A percentile compares a stretch with the other conserved stretches of the same genome.
phyloP scores from a whole-genome alignment of 129 eudicot species.

The Lactuca saligna region DNA sequence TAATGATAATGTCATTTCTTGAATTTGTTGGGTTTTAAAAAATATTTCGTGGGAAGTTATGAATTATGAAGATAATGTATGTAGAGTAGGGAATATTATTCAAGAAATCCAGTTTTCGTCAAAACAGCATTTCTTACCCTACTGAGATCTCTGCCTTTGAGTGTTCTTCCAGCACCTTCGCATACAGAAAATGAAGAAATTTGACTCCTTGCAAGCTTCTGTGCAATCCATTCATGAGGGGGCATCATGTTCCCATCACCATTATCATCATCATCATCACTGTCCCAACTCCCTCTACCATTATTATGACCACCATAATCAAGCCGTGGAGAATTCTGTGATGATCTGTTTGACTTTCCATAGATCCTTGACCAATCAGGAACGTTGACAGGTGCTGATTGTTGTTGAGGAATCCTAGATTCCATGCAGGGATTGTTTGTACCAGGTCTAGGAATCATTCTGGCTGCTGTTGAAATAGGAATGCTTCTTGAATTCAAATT shows the following conservation, averaged over 20 bases:
- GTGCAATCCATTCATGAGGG: constrained; percentile 88
- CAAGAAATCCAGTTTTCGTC: constrained; percentile 58
- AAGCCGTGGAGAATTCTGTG: constrained; percentile 36
- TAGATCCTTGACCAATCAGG: constrained; percentile 92
- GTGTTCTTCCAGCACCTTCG: constrained; percentile 94
- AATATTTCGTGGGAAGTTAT: neutral
- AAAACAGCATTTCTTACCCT: constrained; percentile 73
- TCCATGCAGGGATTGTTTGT: constrained; percentile 28
- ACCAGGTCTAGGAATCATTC: constrained; percentile 56
- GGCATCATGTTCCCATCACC: constrained; percentile 51
- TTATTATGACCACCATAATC: constrained; percentile 33
- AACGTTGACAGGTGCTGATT: constrained; percentile 74
- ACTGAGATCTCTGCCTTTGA: constrained; percentile 83
- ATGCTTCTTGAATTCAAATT: constrained; percentile 28
- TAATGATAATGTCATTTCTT: neutral
- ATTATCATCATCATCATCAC: constrained; percentile 39
- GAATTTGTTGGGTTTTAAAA: neutral
- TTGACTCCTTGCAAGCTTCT: constrained; percentile 63
- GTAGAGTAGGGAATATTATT: constrained; percentile 14
- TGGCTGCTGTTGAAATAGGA: constrained; percentile 46
- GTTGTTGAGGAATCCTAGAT: constrained; percentile 39
- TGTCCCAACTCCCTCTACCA: constrained; percentile 31
- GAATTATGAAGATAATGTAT: neutral
- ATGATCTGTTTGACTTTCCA: constrained; percentile 46
- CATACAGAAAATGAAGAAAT: constrained; percentile 82